Conservation (phyloP, 2,329 filamentous ascomycete species). For the Exophiala oligosperma region DNA sequence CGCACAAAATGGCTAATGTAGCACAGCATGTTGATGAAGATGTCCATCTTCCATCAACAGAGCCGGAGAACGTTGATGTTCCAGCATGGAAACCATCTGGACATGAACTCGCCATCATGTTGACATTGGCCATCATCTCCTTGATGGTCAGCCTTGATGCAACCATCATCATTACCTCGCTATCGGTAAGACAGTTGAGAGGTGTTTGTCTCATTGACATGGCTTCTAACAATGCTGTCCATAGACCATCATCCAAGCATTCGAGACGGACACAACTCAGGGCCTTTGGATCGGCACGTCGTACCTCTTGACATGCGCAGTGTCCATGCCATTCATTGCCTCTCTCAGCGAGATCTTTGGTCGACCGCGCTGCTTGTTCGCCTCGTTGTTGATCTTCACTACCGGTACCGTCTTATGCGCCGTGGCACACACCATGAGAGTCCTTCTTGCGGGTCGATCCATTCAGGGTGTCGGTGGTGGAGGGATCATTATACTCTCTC, state of each 20-base stretch:
- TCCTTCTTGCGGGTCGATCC: constrained; percentile 44
- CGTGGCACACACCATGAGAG: constrained; percentile 38
- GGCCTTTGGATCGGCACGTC: constrained; percentile 53
- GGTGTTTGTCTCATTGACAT: too few relatives aligned
- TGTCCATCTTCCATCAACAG: background rate
- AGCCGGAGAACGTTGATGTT: background rate
- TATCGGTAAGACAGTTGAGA: constrained; percentile 6
- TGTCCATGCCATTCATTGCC: constrained; percentile 45
- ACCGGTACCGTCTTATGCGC: constrained; percentile 48
- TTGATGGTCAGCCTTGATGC: constrained; percentile 53
- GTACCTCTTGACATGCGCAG: constrained; percentile 48
- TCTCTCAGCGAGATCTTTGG: constrained; percentile 51
- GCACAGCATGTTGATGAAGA: background rate
- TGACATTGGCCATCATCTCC: constrained; percentile 42
- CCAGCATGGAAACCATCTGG: constrained; percentile 15
- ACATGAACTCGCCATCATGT: constrained; percentile 25
- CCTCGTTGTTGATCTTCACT: constrained; percentile 47
- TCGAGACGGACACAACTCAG: constrained; percentile 40
- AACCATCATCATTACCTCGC: constrained; percentile 41
- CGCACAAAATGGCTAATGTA: background rate
- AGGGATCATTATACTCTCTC: constrained; percentile 44
- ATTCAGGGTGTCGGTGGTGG: constrained; percentile 51
- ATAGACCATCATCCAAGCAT: constrained; percentile 39
- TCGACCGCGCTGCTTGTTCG: constrained; percentile 46
- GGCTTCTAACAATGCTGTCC: too few relatives aligned